A percentile compares a stretch with the other conserved stretches of the same genome.
Evolutionary conservation across 192 early-diverging fungal species (phyloP).

Genomic region (Backusella psychrophila): DNA sequence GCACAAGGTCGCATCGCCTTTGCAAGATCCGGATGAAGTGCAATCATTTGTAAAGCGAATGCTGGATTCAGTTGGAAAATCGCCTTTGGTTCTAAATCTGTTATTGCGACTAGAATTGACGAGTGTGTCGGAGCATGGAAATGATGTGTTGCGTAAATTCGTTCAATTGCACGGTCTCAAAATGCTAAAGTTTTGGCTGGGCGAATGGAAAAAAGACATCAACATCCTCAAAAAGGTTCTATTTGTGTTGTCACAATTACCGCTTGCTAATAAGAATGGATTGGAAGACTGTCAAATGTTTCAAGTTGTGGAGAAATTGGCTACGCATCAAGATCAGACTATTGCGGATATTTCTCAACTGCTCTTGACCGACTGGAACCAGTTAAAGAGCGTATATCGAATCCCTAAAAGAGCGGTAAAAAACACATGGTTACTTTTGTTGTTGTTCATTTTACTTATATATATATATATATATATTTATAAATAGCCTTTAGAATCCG

Average conservation of each 20-base stretch:
- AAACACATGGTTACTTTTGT: background rate
- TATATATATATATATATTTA: too few relatives aligned
- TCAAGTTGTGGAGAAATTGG: constrained; percentile 56
- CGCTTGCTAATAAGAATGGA: constrained; percentile 76
- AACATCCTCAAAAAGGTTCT: constrained; percentile 57
- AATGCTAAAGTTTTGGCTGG: constrained; percentile 75
- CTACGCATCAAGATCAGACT: constrained; percentile 42
- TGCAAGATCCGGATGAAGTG: constrained; percentile 71
- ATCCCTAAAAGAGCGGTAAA: constrained; percentile 57
- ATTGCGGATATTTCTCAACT: constrained; percentile 47
- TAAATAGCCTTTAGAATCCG: background rate
- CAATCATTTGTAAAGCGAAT: constrained; percentile 73
- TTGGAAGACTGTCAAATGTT: constrained; percentile 78
- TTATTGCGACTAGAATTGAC: constrained; percentile 67
- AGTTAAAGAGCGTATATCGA: constrained; percentile 52
- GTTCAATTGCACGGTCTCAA: constrained; percentile 66
- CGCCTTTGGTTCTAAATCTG: constrained; percentile 51
- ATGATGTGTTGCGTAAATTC: constrained; percentile 54
- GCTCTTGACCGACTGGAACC: constrained; percentile 47
- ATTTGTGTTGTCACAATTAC: constrained; percentile 67
- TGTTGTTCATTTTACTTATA: background rate
- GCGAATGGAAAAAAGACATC: constrained; percentile 58
- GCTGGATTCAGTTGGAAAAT: constrained; percentile 57
- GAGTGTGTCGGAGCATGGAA: constrained; percentile 12
- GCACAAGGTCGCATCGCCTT: constrained; percentile 38